These are phyloP conservation scores for Cladosporium oxysporum DNA, from an alignment of 2,329 filamentous ascomycete genomes.

Conservation along the genomic window DNA sequence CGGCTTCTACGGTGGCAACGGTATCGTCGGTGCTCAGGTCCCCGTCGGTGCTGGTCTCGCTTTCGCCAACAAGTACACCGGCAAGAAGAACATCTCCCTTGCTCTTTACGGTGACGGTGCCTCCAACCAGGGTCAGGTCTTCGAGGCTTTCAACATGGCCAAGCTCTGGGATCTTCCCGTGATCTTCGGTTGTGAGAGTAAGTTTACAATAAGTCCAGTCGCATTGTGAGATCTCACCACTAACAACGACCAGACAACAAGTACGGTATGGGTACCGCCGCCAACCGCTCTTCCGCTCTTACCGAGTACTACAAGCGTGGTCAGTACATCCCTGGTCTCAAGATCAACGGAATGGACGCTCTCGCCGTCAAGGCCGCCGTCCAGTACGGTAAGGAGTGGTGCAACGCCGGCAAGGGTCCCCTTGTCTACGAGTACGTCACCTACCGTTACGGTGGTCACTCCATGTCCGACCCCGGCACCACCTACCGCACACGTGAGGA, in stretches of 20 bases:
- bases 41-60: conserved; percentile 94
- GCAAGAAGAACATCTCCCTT: conserved; percentile 80
- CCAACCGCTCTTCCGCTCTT: conserved; percentile 87
- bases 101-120: conserved; percentile 84
- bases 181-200: conserved; percentile 98
- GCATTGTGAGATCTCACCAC: conserved; percentile 6
- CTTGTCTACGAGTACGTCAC: conserved; percentile 98
- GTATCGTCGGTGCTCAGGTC: conserved; percentile 98
- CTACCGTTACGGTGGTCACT: conserved; percentile 98
- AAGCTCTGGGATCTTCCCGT: conserved; percentile 97
- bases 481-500: conserved; percentile 98
- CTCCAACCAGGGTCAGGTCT: conserved; percentile 98
- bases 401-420: conserved; percentile 79
- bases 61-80: conserved; percentile 94
- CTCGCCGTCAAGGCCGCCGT: conserved; percentile 96
- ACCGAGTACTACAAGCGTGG: conserved; percentile 99
- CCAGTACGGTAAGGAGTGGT: conserved; percentile 89
- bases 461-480: conserved; percentile 99
- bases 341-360: conserved; percentile 99
- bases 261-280: conserved; percentile 98
- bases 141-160: conserved; percentile 99
- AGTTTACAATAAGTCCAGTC: conserved; percentile 40
- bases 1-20: conserved; percentile 97
- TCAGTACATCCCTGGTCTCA: conserved; percentile 98
- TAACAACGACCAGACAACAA: conserved; percentile 78